Evolutionary conservation across 2,329 filamentous ascomycete species (phyloP), one percentile per base, ranked within the genome.

Genomic region (Pseudogymnoascus sp.): DNA sequence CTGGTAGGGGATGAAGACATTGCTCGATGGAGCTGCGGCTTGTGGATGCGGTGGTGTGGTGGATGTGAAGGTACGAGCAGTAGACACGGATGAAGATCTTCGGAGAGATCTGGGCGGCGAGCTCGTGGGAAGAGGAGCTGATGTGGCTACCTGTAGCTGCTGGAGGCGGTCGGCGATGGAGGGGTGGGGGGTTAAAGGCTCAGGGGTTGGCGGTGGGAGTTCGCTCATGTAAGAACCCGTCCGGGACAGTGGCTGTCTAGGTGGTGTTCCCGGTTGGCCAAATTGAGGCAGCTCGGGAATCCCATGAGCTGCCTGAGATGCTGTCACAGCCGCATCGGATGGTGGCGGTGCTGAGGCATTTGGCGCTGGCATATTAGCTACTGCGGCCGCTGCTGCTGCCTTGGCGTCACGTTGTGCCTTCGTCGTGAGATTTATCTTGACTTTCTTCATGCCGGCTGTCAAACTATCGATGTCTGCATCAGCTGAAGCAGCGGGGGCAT

Each of bases 371-470:
- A 59, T 67, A 40, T 64, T 68, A 60, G 68, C 65, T 53, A 66
- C 67, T 25, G 70, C 69, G 42, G 64, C 61, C 2, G 53, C 50
- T 31, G 65, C 69, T 62, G 71, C 70, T 61, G 80, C 79, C 25
- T 77, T 79, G 1, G 81, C 83, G 60, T 85, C 84, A 67, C 79
- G 81, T 68, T 86, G 82, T 40, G 83, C 78, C 65, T 85, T 79
- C 1, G 65, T 85, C 40, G 86, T 77, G 23, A 87, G 72, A 61
- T 82, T 86, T 68, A 88, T 84, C 70, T 82, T 86, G 64, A 88
- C 83, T 71, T 82, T 85, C 71, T 83, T 86, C 80, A 87, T 82
- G 1, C 82, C 81, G 37, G 76, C 78, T 0, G 84, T 82, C 65
- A 88, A 77, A 60, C 75, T 79, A 62, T 86, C 82, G 37, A 88